Evolutionary conservation across 2,329 filamentous ascomycete genomes (phyloP).

Genomic region (Proliferodiscus dingleyae): DNA sequence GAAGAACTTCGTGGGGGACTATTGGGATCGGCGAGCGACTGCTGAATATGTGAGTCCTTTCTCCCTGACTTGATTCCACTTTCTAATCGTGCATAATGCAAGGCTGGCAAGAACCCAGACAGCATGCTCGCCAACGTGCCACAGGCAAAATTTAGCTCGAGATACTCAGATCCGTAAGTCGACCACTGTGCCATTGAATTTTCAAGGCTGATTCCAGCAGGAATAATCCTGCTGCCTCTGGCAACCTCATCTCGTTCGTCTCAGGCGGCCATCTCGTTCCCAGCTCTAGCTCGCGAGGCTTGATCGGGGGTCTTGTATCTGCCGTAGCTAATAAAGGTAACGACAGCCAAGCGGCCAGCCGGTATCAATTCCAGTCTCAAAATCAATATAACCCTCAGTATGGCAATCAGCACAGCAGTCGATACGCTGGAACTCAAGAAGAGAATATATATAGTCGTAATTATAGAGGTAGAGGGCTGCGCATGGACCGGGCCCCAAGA

Average conservation of each 20-base stretch:
- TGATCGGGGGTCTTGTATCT: not conserved
- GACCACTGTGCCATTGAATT: too few species aligned
- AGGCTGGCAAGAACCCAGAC: slow-evolving; percentile 9
- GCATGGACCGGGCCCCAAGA: not conserved
- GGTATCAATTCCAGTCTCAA: not conserved
- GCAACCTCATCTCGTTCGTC: slow-evolving; percentile 21
- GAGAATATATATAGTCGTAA: not conserved
- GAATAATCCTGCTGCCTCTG: slow-evolving; percentile 45
- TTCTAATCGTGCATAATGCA: not conserved
- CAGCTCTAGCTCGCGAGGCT: not conserved
- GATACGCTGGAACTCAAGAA: not conserved
- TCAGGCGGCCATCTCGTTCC: slow-evolving; percentile 6
- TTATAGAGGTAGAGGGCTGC: not conserved
- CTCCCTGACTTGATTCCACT: not conserved
- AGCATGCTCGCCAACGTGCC: slow-evolving; percentile 7
- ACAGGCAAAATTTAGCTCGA: slow-evolving; percentile 36
- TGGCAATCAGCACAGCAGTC: too few species aligned
- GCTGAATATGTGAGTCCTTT: slow-evolving; percentile 15
- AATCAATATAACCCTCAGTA: not conserved
- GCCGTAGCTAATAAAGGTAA: not conserved
- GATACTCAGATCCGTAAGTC: slow-evolving; percentile 46
- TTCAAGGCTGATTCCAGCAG: too few species aligned
- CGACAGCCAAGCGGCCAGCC: not conserved
- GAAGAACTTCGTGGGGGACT: slow-evolving; percentile 11
- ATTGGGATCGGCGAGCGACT: slow-evolving; percentile 15